phyloP scores from a whole-genome alignment of 2,329 filamentous ascomycete genomes.

The Phialemoniopsis sp. region DNA sequence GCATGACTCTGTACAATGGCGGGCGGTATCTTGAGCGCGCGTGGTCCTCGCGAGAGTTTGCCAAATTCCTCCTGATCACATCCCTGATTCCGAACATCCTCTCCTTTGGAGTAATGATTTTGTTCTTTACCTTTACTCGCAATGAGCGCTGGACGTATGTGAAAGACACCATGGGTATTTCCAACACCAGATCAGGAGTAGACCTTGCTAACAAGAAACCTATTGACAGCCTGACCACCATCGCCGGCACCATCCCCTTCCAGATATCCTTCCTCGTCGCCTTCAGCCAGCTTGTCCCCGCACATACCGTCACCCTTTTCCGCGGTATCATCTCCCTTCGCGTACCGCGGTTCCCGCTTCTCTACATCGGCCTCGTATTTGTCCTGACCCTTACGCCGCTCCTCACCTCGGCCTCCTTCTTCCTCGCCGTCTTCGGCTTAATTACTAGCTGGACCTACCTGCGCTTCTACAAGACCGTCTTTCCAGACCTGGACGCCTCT shows the following conservation, averaged over 20 bases:
- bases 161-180: background rate
- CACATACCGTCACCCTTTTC: conserved; percentile 94
- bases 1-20: conserved; percentile 79
- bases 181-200: background rate
- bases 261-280: conserved; percentile 94
- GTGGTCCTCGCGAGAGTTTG: conserved; percentile 89
- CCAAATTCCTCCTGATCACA: conserved; percentile 79
- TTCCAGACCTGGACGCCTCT: conserved; percentile 62
- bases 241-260: conserved; percentile 83
- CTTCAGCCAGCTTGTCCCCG: conserved; percentile 95
- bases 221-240: conserved; percentile 64
- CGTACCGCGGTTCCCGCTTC: conserved; percentile 66
- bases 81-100: conserved; percentile 77
- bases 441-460: conserved; percentile 91
- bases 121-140: conserved; percentile 63
- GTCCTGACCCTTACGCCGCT: conserved; percentile 55
- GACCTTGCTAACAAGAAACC: too few relatives aligned
- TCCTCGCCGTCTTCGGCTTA: conserved; percentile 78
- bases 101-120: conserved; percentile 67
- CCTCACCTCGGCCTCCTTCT: conserved; percentile 67
- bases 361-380: conserved; percentile 72
- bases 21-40: conserved; percentile 93
- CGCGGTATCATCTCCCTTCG: conserved; percentile 84
- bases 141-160: conserved; percentile 64
- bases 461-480: conserved; percentile 83